Percentiles rank a stretch among this genome's conserved stretches.
Evolutionary conservation across 768 basidiomycete genomes (phyloP).

Genomic region (Xerocomellus chrysenteron): DNA sequence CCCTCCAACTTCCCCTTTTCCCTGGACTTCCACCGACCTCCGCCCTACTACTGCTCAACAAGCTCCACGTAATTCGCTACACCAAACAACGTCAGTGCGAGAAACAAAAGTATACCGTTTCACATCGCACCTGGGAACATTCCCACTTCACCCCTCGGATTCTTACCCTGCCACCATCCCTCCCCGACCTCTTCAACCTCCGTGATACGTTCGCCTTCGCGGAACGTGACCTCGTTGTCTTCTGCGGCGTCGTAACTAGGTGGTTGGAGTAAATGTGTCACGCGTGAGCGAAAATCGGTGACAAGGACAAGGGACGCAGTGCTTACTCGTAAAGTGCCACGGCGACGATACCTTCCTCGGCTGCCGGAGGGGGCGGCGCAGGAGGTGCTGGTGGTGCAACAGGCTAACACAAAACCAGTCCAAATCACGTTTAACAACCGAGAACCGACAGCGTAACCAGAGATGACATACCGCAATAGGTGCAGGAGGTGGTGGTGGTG

Average conservation of each 20-base stretch:
- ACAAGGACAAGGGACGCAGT: neutral
- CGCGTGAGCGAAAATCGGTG: neutral
- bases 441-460: too few relatives aligned
- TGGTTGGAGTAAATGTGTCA: neutral
- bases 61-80: slow-evolving; percentile 23
- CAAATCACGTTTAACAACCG: neutral
- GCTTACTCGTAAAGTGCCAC: slow-evolving; percentile 72
- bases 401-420: slow-evolving; percentile 24
- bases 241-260: slow-evolving; percentile 84
- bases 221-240: slow-evolving; percentile 88
- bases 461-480: slow-evolving; percentile 39
- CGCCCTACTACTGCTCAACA: slow-evolving; percentile 1
- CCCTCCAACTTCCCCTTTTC: neutral
- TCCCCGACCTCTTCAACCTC: slow-evolving; percentile 80
- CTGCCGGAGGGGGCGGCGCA: slow-evolving; percentile 48
- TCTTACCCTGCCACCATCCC: slow-evolving; percentile 87
- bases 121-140: slow-evolving; percentile 66
- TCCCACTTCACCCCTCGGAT: slow-evolving; percentile 53
- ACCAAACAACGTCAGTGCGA: neutral
- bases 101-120: neutral
- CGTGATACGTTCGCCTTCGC: slow-evolving; percentile 75
- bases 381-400: slow-evolving; percentile 33
- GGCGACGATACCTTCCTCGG: slow-evolving; percentile 61
- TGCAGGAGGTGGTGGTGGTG: slow-evolving; percentile 29
- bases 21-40: neutral